These are phyloP conservation scores for Thalassiosira livingstoniorum DNA, from an alignment of 352 stramenopile species.

Conservation along the genomic window DNA sequence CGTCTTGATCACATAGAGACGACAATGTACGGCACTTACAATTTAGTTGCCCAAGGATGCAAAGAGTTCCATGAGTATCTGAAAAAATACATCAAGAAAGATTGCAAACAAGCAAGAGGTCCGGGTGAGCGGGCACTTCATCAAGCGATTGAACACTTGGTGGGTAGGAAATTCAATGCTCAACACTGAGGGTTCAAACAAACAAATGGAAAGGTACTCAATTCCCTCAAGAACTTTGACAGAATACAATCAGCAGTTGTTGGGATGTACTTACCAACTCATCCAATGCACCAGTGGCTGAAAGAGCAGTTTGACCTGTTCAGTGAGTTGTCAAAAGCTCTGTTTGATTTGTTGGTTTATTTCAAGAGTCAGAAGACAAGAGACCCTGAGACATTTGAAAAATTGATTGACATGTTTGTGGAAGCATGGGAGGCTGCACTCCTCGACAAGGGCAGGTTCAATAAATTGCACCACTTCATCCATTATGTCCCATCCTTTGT, in stretches of 20 bases:
- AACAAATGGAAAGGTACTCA: constrained; percentile 3
- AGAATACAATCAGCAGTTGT: not conserved
- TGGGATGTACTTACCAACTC: not conserved
- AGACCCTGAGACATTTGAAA: not conserved
- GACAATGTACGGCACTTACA: no score
- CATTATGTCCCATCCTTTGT: not conserved
- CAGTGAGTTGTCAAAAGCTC: not conserved
- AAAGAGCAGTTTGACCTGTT: not conserved
- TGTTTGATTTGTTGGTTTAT: not conserved
- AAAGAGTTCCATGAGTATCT: not conserved
- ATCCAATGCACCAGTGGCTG: not conserved
- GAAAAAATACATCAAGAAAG: not conserved
- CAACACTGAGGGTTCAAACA: constrained; percentile 7
- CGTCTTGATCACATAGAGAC: no score
- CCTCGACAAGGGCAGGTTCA: not conserved
- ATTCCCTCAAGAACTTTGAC: not conserved
- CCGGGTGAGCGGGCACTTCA: not conserved
- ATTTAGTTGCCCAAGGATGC: no score
- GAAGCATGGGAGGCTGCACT: not conserved
- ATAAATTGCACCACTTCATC: not conserved
- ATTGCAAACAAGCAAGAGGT: not conserved
- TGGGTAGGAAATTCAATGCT: not conserved
- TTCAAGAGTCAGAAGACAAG: constrained; percentile 4
- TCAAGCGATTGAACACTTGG: not conserved
- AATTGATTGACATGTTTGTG: not conserved